Percentiles rank a stretch among this genome's conserved stretches.
Conservation (phyloP, 2,329 filamentous ascomycete species). For the Clathrospora elynae region DNA sequence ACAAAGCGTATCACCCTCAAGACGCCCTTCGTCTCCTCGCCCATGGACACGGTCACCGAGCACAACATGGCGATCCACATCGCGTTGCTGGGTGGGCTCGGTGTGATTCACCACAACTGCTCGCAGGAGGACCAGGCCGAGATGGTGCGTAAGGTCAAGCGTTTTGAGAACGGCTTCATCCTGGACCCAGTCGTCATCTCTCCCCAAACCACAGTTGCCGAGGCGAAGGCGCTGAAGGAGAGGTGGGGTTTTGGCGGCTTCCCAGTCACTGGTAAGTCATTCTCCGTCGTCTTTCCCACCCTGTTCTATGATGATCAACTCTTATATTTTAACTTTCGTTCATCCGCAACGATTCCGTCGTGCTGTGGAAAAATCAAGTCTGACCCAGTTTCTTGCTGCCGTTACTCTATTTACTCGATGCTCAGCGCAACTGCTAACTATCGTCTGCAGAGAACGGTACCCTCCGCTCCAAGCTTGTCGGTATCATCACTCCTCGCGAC, state of each 20-base stretch:
- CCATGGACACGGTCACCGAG: conserved; percentile 99
- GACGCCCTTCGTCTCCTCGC: conserved; percentile 94
- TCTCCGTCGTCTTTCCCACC: conserved; percentile 19
- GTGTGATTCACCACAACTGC: conserved; percentile 99
- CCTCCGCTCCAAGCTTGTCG: conserved; percentile 92
- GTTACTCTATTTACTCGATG: conserved; percentile 5
- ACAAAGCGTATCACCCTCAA: conserved; percentile 96
- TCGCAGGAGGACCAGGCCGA: conserved; percentile 95
- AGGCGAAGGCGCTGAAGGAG: conserved; percentile 91
- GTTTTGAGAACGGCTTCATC: conserved; percentile 99
- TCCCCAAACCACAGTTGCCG: conserved; percentile 83
- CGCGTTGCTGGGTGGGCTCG: conserved; percentile 82
- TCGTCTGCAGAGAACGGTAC: conserved; percentile 76
- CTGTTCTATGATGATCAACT: conserved; percentile 74
- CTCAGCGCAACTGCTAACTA: conserved; percentile 28
- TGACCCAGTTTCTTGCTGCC: conserved; percentile 48
- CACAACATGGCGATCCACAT: conserved; percentile 99
- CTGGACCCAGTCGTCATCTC: conserved; percentile 91
- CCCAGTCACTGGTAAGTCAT: conserved; percentile 88
- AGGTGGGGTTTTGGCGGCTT: conserved; percentile 99
- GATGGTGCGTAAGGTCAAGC: conserved; percentile 99
- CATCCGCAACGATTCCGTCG: conserved; percentile 92
- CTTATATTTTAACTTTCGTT: conserved; percentile 97
- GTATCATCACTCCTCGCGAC: conserved; percentile 97
- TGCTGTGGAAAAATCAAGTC: conserved; percentile 75